Base-by-base conservation (phyloP, 352 stramenopile species). In the Pythium sp. region DNA sequence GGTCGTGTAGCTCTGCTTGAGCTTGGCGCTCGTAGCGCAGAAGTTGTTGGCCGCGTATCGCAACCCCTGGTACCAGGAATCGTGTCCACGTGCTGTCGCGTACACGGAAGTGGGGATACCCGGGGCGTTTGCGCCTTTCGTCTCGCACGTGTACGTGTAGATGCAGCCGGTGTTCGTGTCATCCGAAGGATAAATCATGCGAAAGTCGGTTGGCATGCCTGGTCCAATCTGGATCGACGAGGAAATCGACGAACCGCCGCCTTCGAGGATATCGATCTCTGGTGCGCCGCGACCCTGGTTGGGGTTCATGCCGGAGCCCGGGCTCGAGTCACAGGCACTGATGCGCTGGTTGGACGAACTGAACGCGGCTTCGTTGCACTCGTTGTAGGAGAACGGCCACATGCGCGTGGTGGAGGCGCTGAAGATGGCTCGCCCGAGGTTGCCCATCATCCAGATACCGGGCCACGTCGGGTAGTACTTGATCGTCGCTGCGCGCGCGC, bases 261-360 rank as follows among this genome's bases (percentile, higher is more conserved):
- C 92, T 88, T 99, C 96, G 38, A 99, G 77, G 20, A 99, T 80
- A 79, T 99, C 96, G 73, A 99, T 98, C 75, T 99, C 96, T 0
- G 95, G 94, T 36, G 94, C 92, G 57, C 96, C 96, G 14, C 96
- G 84, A 18, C 96, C 96, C 36, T 88, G 73, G 55, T 89, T 80
- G 2, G 87, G 78, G 79, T 98, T 89, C 75, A 99, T 72, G 0
- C 94, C 95, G 71, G 87, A 97, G 49, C 98, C 95, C 61, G 96
- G 94, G 59, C 90, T 79, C 9, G 74, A 60, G 69, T 98, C 87
- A 63, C 96, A 99, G 18, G 89, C 95, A 36, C 82, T 97, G 70
- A 92, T 91, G 49, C 81, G 82, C 64, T 92, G 84, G 68, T 86
- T 88, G 57, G 59, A 76, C 3, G 75, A 80, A 15, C 81, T 67